phyloP scores from a whole-genome alignment of 768 basidiomycete genomes.

The Pisolithus orientalis region DNA sequence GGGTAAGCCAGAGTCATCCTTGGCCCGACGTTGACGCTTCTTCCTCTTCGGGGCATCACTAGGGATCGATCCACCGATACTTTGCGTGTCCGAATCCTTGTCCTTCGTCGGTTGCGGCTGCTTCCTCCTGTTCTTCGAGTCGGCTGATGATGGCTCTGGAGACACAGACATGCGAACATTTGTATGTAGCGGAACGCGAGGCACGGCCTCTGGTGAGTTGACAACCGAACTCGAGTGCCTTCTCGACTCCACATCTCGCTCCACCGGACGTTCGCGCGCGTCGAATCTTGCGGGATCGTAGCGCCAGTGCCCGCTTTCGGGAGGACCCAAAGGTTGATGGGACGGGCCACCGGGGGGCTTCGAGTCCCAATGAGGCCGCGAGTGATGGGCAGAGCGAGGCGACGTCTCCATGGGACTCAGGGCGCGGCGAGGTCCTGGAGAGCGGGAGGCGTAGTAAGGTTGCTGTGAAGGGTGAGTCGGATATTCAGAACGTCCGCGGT shows the following conservation, averaged over 20 bases:
- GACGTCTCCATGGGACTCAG: slow-evolving; percentile 56
- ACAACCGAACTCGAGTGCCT: slow-evolving; percentile 34
- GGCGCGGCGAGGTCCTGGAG: slow-evolving; percentile 32
- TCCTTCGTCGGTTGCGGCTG: slow-evolving; percentile 38
- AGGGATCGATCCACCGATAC: slow-evolving; percentile 20
- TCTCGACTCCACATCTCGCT: slow-evolving; percentile 31
- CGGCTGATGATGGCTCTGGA: slow-evolving; percentile 41
- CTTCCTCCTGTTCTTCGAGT: slow-evolving; percentile 41
- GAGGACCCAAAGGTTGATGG: slow-evolving; percentile 27
- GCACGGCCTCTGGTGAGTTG: slow-evolving; percentile 40
- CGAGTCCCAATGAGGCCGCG: slow-evolving; percentile 54
- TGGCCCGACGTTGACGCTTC: slow-evolving; percentile 38
- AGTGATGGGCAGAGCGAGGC: slow-evolving; percentile 42
- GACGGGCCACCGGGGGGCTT: slow-evolving; percentile 37
- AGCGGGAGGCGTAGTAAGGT: slow-evolving; percentile 28
- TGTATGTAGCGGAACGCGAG: slow-evolving; percentile 24
- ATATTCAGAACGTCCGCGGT: slow-evolving; percentile 37
- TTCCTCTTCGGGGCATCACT: slow-evolving; percentile 46
- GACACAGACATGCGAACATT: slow-evolving; percentile 52
- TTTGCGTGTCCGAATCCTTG: slow-evolving; percentile 37
- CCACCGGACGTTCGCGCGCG: slow-evolving; percentile 33
- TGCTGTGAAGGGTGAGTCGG: slow-evolving; percentile 25
- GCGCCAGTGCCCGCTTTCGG: slow-evolving; percentile 42
- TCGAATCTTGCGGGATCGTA: slow-evolving; percentile 60
- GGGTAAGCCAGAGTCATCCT: slow-evolving; percentile 35